phyloP scores from a whole-genome alignment of 805 yeast genomes.

The Candida orba region DNA sequence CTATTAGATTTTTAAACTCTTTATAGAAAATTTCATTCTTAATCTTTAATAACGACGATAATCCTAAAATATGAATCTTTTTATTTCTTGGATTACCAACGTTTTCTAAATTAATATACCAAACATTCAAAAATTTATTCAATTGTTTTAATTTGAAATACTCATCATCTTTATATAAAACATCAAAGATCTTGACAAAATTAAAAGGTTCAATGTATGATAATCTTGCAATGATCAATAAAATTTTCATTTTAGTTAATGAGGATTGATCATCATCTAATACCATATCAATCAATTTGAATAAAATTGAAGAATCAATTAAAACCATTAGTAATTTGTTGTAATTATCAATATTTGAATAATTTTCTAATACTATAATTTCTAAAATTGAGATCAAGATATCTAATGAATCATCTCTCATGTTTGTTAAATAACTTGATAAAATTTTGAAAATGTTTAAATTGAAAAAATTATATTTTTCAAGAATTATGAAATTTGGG shows the following conservation, averaged over 20 bases:
- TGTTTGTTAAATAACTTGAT: conserved; percentile 45
- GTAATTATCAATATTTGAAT: conserved; percentile 16
- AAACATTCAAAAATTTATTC: conserved; percentile 25
- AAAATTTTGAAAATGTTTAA: conserved; percentile 40
- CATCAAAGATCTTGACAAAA: conserved; percentile 17
- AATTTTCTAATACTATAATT: conserved; percentile 29
- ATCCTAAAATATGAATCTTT: conserved; percentile 59
- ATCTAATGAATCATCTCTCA: conserved; percentile 67
- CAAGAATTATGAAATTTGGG: conserved; percentile 32
- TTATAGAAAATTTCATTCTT: conserved; percentile 25
- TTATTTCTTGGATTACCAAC: conserved; percentile 71
- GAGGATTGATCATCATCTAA: conserved; percentile 27
- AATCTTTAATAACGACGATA: conserved; percentile 42
- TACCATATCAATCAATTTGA: conserved; percentile 23
- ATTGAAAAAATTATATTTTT: conserved; percentile 27
- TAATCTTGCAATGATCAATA: conserved; percentile 30
- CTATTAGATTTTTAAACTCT: conserved; percentile 28
- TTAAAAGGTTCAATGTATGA: conserved; percentile 27
- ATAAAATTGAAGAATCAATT: conserved; percentile 23
- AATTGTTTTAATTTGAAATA: conserved; percentile 15
- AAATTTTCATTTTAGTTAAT: conserved; percentile 26
- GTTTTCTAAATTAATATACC: conserved; percentile 42
- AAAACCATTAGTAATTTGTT: conserved; percentile 15
- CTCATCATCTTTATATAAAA: neutral
- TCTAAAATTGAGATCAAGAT: conserved; percentile 50